phyloP scores from a whole-genome alignment of 2,329 filamentous ascomycete genomes.

The Diaporthe humulicola region DNA sequence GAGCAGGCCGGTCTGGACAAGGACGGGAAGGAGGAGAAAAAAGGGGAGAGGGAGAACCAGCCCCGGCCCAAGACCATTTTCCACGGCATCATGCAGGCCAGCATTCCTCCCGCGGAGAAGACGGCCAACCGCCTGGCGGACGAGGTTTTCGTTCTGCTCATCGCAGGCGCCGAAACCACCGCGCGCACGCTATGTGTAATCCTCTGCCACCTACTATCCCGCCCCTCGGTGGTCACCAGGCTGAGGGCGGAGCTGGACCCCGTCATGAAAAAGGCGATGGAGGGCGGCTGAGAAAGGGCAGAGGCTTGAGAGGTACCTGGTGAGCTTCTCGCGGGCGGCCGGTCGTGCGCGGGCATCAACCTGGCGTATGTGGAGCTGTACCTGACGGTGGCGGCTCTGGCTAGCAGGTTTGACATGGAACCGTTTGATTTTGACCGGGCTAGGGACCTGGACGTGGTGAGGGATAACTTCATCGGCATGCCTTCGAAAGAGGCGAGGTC shows the following conservation, averaged over 20 bases:
- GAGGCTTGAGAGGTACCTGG: conserved; percentile 17
- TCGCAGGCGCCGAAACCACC: conserved; percentile 24
- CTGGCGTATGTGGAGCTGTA: conserved; percentile 14
- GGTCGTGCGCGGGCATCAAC: conserved; percentile 9
- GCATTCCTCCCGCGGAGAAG: background rate
- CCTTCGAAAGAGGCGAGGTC: background rate
- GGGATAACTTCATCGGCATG: conserved; percentile 18
- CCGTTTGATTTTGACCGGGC: conserved; percentile 8
- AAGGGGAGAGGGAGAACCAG: background rate
- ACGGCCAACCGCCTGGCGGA: background rate
- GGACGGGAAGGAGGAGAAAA: background rate
- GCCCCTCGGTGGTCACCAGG: background rate
- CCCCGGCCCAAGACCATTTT: conserved; percentile 27
- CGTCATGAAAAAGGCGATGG: background rate
- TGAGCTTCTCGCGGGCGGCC: conserved; percentile 24
- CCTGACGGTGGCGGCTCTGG: conserved; percentile 17
- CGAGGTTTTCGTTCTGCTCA: conserved; percentile 1
- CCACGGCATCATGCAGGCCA: conserved; percentile 20
- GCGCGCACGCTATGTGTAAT: conserved; percentile 24
- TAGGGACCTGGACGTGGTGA: conserved; percentile 9
- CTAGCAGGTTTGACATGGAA: background rate
- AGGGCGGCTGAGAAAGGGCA: background rate
- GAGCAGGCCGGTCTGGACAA: background rate
- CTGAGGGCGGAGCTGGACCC: conserved; percentile 28
- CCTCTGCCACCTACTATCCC: conserved; percentile 14